phyloP scores from a whole-genome alignment of 1,284 basidiomycete species.

The Veloporphyrellus conicus region DNA sequence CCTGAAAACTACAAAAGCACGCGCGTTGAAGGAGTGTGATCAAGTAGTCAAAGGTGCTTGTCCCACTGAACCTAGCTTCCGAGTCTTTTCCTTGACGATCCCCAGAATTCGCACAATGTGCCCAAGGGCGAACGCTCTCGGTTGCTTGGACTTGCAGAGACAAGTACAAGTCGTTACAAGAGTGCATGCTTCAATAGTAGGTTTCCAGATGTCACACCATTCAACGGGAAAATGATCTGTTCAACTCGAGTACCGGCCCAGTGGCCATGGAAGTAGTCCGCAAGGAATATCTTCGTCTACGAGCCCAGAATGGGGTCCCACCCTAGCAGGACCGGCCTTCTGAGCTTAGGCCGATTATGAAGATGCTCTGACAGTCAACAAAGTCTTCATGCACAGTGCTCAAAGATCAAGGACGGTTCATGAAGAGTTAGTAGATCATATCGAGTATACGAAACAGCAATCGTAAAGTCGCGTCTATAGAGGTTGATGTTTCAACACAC shows the following conservation, averaged over 20 bases:
- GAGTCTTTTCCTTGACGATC: conserved; percentile 2
- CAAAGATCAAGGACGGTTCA: too few species aligned
- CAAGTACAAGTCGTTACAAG: conserved; percentile 68
- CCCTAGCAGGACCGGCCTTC: background rate
- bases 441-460: conserved; percentile 1
- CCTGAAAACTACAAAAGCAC: conserved; percentile 74
- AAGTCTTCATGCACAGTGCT: too few species aligned
- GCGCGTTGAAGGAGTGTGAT: conserved; percentile 78
- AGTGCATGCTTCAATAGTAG: conserved; percentile 80
- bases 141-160: conserved; percentile 79
- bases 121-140: conserved; percentile 75
- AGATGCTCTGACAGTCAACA: too few species aligned
- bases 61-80: background rate
- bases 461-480: background rate
- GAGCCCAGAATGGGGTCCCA: conserved; percentile 33
- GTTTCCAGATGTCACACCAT: conserved; percentile 28
- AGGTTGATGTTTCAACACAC: background rate
- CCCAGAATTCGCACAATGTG: conserved; percentile 80
- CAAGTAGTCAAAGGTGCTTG: conserved; percentile 64
- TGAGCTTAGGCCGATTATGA: too few species aligned
- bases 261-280: conserved; percentile 70
- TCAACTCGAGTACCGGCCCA: conserved; percentile 54
- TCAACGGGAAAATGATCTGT: background rate
- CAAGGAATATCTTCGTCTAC: conserved; percentile 67
- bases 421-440: conserved; percentile 8